These are phyloP conservation scores for Yamadazyma atlantica DNA, from an alignment of 1,139 yeast species.

Conservation along the genomic window DNA sequence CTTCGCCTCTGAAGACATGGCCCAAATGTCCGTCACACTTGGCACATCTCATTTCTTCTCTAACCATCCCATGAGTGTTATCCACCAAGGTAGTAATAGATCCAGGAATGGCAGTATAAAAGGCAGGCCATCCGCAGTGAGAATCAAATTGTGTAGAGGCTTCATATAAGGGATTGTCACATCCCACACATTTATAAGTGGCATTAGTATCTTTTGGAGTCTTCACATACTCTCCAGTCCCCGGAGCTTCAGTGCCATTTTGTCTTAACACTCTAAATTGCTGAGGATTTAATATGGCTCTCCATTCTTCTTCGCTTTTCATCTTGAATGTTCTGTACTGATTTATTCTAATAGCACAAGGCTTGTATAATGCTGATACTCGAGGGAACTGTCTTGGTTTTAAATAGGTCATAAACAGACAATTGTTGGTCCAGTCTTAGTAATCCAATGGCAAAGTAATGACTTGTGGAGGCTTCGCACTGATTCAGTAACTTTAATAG, in stretches of 20 bases:
- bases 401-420: neutral
- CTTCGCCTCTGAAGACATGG: constrained; percentile 94
- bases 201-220: constrained; percentile 51
- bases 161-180: constrained; percentile 74
- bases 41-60: constrained; percentile 86
- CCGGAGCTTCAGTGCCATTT: constrained; percentile 83
- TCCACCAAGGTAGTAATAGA: constrained; percentile 66
- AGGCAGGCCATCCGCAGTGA: constrained; percentile 98
- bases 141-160: constrained; percentile 82
- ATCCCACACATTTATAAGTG: constrained; percentile 80
- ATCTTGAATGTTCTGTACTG: constrained; percentile 3
- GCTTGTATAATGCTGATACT: neutral
- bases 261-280: constrained; percentile 80
- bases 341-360: neutral
- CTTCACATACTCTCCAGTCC: constrained; percentile 66
- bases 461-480: too few species aligned
- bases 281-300: constrained; percentile 69
- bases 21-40: constrained; percentile 95
- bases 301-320: constrained; percentile 65
- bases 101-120: constrained; percentile 85
- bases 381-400: neutral
- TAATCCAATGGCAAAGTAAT: too few species aligned
- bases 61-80: constrained; percentile 63
- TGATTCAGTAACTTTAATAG: neutral
- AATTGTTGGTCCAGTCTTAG: too few species aligned